phyloP scores from a whole-genome alignment of 1,139 yeast species.

The Scheffersomyces titani region DNA sequence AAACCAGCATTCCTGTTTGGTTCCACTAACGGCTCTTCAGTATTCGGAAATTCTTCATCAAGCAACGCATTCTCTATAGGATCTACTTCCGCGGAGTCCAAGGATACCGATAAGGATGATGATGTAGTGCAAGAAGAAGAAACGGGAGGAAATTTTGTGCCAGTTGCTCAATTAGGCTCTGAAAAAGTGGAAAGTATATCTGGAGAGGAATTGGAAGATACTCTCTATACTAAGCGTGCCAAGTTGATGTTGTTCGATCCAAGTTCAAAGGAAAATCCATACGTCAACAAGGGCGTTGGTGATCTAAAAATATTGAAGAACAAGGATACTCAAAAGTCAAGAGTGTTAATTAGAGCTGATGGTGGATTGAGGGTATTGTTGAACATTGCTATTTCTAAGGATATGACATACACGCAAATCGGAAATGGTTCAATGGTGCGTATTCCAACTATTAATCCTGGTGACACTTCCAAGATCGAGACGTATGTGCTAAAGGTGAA shows the following conservation, averaged over 20 bases:
- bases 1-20: slow-evolving; percentile 23
- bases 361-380: slow-evolving; percentile 83
- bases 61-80: slow-evolving; percentile 20
- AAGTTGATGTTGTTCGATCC: slow-evolving; percentile 67
- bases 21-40: slow-evolving; percentile 14
- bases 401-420: slow-evolving; percentile 54
- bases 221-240: slow-evolving; percentile 64
- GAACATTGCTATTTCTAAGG: slow-evolving; percentile 57
- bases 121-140: slow-evolving; percentile 42
- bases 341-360: slow-evolving; percentile 83
- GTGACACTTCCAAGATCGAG: slow-evolving; percentile 37
- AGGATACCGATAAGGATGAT: slow-evolving; percentile 13
- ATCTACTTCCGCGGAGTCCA: slow-evolving; percentile 2
- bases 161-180: slow-evolving; percentile 43
- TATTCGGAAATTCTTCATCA: slow-evolving; percentile 8
- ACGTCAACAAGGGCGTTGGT: slow-evolving; percentile 74
- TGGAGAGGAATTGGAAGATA: slow-evolving; percentile 85
- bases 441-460: slow-evolving; percentile 54
- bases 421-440: slow-evolving; percentile 63
- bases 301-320: slow-evolving; percentile 71
- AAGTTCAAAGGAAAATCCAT: slow-evolving; percentile 49
- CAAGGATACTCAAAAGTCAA: slow-evolving; percentile 56
- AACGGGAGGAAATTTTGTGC: slow-evolving; percentile 47
- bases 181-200: slow-evolving; percentile 46
- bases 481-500: slow-evolving; percentile 76